Evolutionary conservation across 768 basidiomycete species (phyloP).

Genomic region (Serendipita vermifera): DNA sequence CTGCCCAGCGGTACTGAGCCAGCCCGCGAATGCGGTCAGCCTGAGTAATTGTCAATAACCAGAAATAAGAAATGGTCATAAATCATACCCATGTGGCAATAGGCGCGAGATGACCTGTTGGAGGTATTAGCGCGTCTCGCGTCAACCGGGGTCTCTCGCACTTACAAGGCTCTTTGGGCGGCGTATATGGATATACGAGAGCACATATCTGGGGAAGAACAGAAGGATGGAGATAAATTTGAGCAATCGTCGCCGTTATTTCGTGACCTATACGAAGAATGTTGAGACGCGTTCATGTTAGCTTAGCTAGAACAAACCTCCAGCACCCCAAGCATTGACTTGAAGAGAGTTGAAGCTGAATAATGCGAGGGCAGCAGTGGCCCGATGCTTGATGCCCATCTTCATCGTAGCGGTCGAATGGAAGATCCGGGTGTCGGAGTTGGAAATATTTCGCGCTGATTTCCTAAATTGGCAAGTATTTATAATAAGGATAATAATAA

Average conservation of each 20-base stretch:
- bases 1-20: constrained; percentile 43
- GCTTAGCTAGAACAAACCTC: constrained; percentile 17
- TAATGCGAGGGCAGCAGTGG: neutral
- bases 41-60: constrained; percentile 11
- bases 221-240: constrained; percentile 72
- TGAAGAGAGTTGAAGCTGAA: neutral
- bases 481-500: too few species aligned
- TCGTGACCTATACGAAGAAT: constrained; percentile 52
- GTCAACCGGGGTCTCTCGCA: too few species aligned
- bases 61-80: constrained; percentile 20
- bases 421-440: too few species aligned
- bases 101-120: constrained; percentile 71
- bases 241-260: constrained; percentile 86
- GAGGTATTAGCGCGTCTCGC: too few species aligned
- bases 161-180: constrained; percentile 24
- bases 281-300: neutral
- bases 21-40: constrained; percentile 24
- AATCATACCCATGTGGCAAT: constrained; percentile 85
- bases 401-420: neutral
- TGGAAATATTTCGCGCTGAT: too few species aligned
- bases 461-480: too few species aligned
- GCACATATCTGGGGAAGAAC: constrained; percentile 53
- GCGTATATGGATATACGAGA: constrained; percentile 42
- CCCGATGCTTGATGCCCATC: neutral
- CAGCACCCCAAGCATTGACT: constrained; percentile 24